These are phyloP conservation scores for Arthrobotrys musiformis DNA, from an alignment of 2,329 filamentous ascomycete species.

Conservation along the genomic window DNA sequence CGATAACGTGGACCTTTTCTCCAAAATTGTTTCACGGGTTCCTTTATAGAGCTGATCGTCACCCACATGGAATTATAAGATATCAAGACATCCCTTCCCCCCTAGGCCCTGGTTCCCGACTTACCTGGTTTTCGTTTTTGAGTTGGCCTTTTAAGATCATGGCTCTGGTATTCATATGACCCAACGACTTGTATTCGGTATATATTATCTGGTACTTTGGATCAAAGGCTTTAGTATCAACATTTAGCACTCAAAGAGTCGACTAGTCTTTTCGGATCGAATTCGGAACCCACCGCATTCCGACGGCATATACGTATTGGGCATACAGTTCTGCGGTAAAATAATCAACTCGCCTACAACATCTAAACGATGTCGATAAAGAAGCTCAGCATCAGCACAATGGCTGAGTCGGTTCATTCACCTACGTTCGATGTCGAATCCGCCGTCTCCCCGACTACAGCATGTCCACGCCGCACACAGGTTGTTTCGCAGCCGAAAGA, in stretches of 20 bases:
- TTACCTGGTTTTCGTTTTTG: neutral
- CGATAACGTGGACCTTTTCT: neutral
- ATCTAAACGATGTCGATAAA: slow-evolving; percentile 31
- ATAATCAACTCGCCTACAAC: neutral
- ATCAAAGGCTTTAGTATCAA: neutral
- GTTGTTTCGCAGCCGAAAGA: slow-evolving; percentile 1
- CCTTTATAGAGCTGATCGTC: slow-evolving; percentile 1
- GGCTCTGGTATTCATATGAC: slow-evolving; percentile 4
- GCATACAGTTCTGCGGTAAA: neutral
- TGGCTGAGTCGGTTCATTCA: slow-evolving; percentile 42
- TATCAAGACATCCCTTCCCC: neutral
- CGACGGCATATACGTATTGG: neutral
- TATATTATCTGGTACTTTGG: neutral
- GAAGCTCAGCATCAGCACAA: slow-evolving; percentile 54
- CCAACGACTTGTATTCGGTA: neutral
- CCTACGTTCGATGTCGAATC: slow-evolving; percentile 27
- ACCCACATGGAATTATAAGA: slow-evolving; percentile 16
- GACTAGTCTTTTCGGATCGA: neutral
- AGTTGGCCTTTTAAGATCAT: neutral
- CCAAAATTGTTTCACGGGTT: neutral
- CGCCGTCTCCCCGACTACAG: slow-evolving; percentile 43
- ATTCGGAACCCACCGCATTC: neutral
- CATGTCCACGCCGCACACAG: slow-evolving; percentile 14
- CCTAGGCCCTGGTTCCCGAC: neutral
- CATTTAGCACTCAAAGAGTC: neutral